Evolutionary conservation across 352 stramenopile genomes (phyloP), one percentile per base, ranked within the genome.

Genomic region (Pythium graminicola): DNA sequence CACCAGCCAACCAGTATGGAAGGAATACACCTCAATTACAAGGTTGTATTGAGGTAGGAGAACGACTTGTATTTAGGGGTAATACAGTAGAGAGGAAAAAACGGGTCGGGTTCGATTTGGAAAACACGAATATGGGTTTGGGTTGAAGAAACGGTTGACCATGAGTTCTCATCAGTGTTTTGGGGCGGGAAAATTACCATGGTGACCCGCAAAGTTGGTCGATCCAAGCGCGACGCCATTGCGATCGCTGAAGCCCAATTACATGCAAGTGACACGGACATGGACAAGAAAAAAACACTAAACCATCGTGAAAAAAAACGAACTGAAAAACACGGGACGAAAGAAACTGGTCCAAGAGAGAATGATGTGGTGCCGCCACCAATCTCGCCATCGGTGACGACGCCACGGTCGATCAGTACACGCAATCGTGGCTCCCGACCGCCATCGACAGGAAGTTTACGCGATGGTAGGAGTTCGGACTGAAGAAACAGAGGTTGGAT

Each of bases 11-110:
- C 45, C 54, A 50, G 19, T 10, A 24, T 16, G 14, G 26, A 17
- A 11, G 0, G 6, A 56, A 56, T 62, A 28, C 46, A 50, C 54
- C 40, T 51, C 36, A 42, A 17, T 36, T 23, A 2, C 24, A n/a
- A 52, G 52, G 52, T 59, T 59, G 45, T 59, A 59, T 46, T 59
- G 52, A 59, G 28, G 39, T 51, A 59, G 24, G 52, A 14, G 9
- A 36, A 14, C 31, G 9, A 14, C 14, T 36, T 44, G 20, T 47
- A 36, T 19, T 54, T 33, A 41, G 20, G 19, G 26, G 14, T 14
- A 20, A 16, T 3, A 1, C n/a, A 19, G 17, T 44, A 44, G 23
- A 27, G 38, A 26, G 19, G 38, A 24, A 5, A 6, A 13, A 13
- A 47, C 22, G 16, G 40, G 20, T 32, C 40, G 10, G 24, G 16